phyloP scores from a whole-genome alignment of 2,329 filamentous ascomycete genomes.

The Aspergillus texensis region DNA sequence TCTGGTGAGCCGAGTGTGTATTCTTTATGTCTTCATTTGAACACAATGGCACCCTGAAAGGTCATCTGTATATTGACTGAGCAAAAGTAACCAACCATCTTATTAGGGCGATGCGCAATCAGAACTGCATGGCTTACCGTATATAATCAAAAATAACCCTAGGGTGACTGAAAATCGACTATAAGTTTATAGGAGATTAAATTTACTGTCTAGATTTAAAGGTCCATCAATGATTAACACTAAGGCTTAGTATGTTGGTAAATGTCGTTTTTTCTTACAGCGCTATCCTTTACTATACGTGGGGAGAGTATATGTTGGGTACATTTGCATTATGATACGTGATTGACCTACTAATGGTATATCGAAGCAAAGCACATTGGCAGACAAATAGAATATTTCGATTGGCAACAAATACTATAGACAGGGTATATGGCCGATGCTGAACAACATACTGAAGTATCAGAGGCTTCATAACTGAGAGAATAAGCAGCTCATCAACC shows the following conservation, averaged over 20 bases:
- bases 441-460: not conserved
- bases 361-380: not conserved
- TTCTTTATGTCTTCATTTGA: not conserved
- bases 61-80: not conserved
- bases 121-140: not conserved
- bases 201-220: too few relatives aligned
- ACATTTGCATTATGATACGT: not conserved
- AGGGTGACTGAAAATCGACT: not conserved
- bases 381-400: not conserved
- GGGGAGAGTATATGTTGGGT: not conserved
- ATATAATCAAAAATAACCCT: not conserved
- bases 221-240: not conserved
- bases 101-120: not conserved
- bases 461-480: slow-evolving; percentile 3
- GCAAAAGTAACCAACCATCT: not conserved
- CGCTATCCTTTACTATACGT: not conserved
- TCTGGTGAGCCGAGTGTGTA: not conserved
- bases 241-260: not conserved
- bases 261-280: not conserved
- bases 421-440: slow-evolving; percentile 7
- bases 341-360: not conserved
- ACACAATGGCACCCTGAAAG: not conserved
- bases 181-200: too few relatives aligned
- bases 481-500: slow-evolving; percentile 1
- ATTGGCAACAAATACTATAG: not conserved